Percentiles rank a stretch among this genome's conserved stretches.
Conservation (phyloP, 2,329 filamentous ascomycete genomes). For the Fusarium sp. region DNA sequence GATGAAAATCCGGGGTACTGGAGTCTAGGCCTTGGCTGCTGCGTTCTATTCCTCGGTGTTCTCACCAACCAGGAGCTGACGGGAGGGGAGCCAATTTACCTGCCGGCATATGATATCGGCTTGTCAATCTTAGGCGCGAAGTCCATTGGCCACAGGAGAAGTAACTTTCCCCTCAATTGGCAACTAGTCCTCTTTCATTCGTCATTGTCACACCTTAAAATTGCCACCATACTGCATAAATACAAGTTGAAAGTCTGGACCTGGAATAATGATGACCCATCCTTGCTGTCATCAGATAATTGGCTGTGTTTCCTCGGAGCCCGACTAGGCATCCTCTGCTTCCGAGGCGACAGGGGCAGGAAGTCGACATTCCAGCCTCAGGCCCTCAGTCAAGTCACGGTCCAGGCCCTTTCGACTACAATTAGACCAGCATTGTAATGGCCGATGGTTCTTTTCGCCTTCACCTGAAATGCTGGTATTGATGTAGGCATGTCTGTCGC, state of each 20-base stretch:
- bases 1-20: constrained; percentile 5
- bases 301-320: constrained; percentile 23
- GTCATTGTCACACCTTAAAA: background rate
- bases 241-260: background rate
- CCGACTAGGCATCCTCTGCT: background rate
- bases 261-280: background rate
- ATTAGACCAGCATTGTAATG: no score
- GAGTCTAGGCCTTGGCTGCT: background rate
- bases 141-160: background rate
- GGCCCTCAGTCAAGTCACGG: no score
- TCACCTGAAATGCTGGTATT: no score
- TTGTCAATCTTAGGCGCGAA: background rate
- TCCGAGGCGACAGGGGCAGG: background rate
- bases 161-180: background rate
- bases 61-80: background rate
- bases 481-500: no score
- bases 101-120: constrained; percentile 24
- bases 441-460: no score
- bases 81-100: background rate
- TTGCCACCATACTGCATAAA: constrained; percentile 1
- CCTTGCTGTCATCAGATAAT: background rate
- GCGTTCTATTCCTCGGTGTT: background rate
- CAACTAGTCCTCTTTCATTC: background rate
- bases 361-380: background rate
- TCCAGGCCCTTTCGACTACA: background rate